Evolutionary conservation across 495 filamentous ascomycete genomes (phyloP).

Genomic region (Hypoxylon lienhwacheense): DNA sequence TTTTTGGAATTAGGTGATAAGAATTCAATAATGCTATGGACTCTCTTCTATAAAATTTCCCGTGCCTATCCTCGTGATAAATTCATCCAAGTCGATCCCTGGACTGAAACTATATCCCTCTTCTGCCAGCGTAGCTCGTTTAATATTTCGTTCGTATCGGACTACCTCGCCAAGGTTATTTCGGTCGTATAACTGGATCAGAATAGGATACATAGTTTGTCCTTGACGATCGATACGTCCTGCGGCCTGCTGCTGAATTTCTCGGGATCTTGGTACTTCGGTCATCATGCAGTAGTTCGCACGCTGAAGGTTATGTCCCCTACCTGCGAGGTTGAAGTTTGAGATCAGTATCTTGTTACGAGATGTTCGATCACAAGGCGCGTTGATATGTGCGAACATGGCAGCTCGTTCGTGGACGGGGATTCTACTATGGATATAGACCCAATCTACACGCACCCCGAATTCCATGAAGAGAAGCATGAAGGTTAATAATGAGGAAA

Average conservation of each 20-base stretch:
- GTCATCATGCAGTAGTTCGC: constrained; percentile 15
- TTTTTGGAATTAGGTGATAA: too few species aligned
- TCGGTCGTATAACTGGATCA: not conserved
- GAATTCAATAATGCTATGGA: too few species aligned
- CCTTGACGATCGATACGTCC: constrained; percentile 15
- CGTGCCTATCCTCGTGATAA: too few species aligned
- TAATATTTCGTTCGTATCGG: not conserved
- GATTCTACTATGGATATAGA: constrained; percentile 2
- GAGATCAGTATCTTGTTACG: constrained; percentile 8
- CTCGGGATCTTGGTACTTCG: not conserved
- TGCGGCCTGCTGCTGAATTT: not conserved
- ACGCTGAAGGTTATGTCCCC: constrained; percentile 8
- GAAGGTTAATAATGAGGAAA: not conserved
- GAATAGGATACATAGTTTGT: not conserved
- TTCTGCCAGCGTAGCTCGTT: not conserved
- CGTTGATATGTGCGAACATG: not conserved
- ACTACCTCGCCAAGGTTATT: constrained; percentile 4
- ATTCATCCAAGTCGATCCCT: not conserved
- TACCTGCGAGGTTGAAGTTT: not conserved
- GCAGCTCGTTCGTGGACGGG: not conserved
- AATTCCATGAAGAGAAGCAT: constrained; percentile 3
- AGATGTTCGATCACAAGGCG: not conserved
- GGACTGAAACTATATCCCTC: not conserved
- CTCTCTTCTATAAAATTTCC: too few species aligned
- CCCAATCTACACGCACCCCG: not conserved